phyloP scores from a whole-genome alignment of 108 stramenopile species.

The Skeletonema potamos region DNA sequence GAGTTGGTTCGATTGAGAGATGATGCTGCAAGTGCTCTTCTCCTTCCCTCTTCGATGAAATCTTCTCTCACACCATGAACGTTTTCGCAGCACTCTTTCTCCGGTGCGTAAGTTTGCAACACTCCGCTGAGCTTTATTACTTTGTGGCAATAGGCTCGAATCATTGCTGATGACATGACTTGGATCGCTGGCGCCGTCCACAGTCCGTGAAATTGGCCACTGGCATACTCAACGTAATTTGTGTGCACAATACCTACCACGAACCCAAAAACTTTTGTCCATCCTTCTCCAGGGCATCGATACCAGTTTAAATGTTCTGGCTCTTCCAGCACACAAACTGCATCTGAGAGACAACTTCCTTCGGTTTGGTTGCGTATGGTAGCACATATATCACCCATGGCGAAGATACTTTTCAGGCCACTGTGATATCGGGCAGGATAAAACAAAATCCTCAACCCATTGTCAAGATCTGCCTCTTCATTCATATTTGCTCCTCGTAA shows the following conservation, averaged over 20 bases:
- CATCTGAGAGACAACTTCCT: slow-evolving; percentile 17
- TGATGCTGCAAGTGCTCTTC: slow-evolving; percentile 18
- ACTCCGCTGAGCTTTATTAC: slow-evolving; percentile 85
- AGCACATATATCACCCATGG: slow-evolving; percentile 81
- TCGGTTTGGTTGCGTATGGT: slow-evolving; percentile 37
- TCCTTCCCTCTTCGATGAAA: slow-evolving; percentile 45
- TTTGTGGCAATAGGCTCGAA: slow-evolving; percentile 87
- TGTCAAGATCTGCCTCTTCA: slow-evolving; percentile 53
- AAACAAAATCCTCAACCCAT: slow-evolving; percentile 61
- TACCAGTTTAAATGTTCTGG: slow-evolving; percentile 93
- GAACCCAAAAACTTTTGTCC: slow-evolving; percentile 84
- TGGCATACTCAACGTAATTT: slow-evolving; percentile 55
- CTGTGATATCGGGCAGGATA: slow-evolving; percentile 77
- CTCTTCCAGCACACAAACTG: slow-evolving; percentile 82
- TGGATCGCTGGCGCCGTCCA: slow-evolving; percentile 76
- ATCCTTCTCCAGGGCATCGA: slow-evolving; percentile 79
- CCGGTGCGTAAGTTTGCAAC: slow-evolving; percentile 77
- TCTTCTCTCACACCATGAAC: slow-evolving; percentile 87
- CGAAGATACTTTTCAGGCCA: slow-evolving; percentile 70
- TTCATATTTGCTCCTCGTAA: slow-evolving; percentile 65
- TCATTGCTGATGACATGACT: slow-evolving; percentile 79
- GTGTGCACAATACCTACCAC: slow-evolving; percentile 90
- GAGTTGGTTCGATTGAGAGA: background rate
- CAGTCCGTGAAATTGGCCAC: slow-evolving; percentile 36
- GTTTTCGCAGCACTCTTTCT: slow-evolving; percentile 77